These are phyloP conservation scores for Starmerella lactis-condensi DNA, from an alignment of 805 yeast genomes.

Conservation along the genomic window DNA sequence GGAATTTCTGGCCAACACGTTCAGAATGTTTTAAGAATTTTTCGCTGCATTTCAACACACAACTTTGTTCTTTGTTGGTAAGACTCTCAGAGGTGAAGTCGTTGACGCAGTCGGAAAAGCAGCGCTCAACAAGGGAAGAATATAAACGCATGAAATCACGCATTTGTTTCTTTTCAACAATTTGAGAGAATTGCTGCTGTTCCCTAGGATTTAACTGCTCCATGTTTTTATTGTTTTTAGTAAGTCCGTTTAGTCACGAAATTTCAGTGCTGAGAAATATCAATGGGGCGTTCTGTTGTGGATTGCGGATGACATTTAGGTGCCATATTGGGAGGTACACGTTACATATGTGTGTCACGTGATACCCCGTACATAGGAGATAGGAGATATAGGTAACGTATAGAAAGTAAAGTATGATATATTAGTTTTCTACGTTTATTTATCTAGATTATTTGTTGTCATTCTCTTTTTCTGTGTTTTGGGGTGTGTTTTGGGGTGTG, in stretches of 20 bases:
- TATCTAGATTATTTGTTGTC: too few relatives aligned
- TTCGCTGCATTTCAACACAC: conserved; percentile 85
- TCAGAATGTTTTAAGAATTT: conserved; percentile 96
- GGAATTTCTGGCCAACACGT: conserved; percentile 97
- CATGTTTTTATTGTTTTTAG: conserved; percentile 30
- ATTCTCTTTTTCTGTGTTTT: too few relatives aligned
- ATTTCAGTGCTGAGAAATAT: background rate
- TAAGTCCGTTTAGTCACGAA: background rate
- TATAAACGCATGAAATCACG: conserved; percentile 94
- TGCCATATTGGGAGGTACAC: background rate
- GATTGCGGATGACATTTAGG: background rate
- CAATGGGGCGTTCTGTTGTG: background rate
- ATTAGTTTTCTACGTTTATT: too few relatives aligned
- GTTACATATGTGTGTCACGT: background rate
- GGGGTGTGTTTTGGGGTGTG: too few relatives aligned
- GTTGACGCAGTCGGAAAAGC: conserved; percentile 94
- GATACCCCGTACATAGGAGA: too few relatives aligned
- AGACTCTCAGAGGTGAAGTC: conserved; percentile 88
- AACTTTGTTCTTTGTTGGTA: conserved; percentile 65
- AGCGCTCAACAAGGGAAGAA: conserved; percentile 87
- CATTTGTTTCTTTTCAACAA: conserved; percentile 96
- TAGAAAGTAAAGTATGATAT: too few relatives aligned
- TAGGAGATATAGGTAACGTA: too few relatives aligned
- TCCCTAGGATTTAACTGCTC: conserved; percentile 88
- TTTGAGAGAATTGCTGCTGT: conserved; percentile 88